Evolutionary conservation across 208 protist species (phyloP).

Genomic region (Angomonas deanei): DNA sequence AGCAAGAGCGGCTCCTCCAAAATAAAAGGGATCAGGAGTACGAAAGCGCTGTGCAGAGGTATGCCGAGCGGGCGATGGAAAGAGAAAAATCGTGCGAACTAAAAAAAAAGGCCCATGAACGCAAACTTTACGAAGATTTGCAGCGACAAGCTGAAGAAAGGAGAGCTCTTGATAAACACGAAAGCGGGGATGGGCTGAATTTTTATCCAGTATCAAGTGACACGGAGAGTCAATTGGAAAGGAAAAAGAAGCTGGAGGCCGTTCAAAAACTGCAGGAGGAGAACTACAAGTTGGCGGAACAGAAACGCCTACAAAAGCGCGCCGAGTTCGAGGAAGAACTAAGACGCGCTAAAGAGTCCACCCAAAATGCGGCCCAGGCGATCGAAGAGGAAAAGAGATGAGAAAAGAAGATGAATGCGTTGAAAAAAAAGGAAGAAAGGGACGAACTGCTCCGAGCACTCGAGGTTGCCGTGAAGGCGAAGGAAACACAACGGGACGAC

Average conservation of each 20-base stretch:
- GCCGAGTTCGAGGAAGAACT: neutral
- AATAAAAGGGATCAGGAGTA: constrained; percentile 11
- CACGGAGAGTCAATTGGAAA: neutral
- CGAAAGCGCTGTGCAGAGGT: constrained; percentile 5
- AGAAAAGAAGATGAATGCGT: neutral
- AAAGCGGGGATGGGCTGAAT: constrained; percentile 6
- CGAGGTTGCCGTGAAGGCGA: too few species aligned
- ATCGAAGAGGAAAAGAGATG: neutral
- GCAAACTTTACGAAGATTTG: constrained; percentile 4
- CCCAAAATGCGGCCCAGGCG: neutral
- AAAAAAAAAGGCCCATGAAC: neutral
- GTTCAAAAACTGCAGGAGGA: constrained; percentile 10
- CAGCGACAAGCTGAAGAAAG: neutral
- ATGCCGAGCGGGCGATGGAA: constrained; percentile 6
- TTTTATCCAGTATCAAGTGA: neutral
- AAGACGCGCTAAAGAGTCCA: neutral
- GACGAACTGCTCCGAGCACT: too few species aligned
- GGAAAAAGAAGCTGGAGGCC: neutral
- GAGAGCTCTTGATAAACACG: too few species aligned
- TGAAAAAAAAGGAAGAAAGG: neutral
- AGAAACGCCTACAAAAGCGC: neutral
- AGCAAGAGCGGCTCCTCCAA: constrained; percentile 1
- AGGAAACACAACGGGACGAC: too few species aligned
- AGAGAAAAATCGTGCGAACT: neutral
- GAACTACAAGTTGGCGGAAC: neutral